phyloP scores from a whole-genome alignment of 2,329 filamentous ascomycete genomes.

The Aureobasidium sp. region DNA sequence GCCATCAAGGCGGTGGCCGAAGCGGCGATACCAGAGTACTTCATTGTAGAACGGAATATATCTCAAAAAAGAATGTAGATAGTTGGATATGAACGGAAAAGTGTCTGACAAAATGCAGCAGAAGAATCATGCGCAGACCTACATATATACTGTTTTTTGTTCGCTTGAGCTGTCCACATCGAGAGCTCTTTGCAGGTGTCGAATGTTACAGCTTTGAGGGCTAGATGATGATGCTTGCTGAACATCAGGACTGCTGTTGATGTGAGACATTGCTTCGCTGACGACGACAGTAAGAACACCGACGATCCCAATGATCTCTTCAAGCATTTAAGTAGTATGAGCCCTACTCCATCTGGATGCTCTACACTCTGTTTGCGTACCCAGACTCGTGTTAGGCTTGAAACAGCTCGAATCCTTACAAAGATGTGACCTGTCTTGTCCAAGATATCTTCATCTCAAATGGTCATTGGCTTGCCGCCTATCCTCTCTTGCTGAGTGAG shows the following conservation, averaged over 20 bases:
- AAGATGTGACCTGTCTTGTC: too few relatives aligned
- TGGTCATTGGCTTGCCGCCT: neutral
- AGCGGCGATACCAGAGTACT: conserved; percentile 4
- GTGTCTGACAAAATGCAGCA: neutral
- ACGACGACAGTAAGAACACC: neutral
- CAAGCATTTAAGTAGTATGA: neutral
- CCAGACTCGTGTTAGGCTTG: neutral
- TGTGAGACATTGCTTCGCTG: neutral
- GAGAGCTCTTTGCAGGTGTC: neutral
- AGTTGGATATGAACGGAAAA: neutral
- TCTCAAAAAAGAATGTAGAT: neutral
- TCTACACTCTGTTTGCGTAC: neutral
- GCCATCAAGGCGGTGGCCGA: conserved; percentile 6
- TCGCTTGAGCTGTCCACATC: neutral
- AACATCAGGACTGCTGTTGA: neutral
- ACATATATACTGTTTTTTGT: neutral
- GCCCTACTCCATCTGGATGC: neutral
- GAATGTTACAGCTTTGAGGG: neutral
- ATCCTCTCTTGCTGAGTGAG: neutral
- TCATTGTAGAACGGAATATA: neutral
- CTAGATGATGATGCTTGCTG: neutral
- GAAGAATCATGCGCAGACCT: neutral
- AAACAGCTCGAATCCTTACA: neutral
- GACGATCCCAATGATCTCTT: conserved; percentile 1
- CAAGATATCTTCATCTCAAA: neutral